Evolutionary conservation across 2,329 filamentous ascomycete genomes (phyloP).

Genomic region (Aspergillus clavatus): DNA sequence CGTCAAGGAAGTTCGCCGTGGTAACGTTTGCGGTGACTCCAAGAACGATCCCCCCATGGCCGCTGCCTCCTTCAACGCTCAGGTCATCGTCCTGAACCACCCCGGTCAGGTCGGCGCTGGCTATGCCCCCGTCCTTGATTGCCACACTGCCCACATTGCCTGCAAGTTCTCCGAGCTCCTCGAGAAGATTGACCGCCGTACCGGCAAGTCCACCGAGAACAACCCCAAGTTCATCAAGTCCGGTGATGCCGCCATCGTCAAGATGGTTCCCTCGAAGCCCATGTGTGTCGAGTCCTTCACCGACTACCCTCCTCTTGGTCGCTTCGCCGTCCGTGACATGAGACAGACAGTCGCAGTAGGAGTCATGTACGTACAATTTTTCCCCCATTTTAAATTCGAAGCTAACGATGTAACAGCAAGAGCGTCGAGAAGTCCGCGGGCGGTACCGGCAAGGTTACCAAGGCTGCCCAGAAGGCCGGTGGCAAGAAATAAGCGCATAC

Average conservation of each 20-base stretch:
- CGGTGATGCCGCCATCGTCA: slow-evolving; percentile 99
- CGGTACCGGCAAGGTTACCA: neutral
- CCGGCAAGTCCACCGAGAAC: slow-evolving; percentile 91
- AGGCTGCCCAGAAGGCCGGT: no score
- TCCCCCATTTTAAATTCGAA: neutral
- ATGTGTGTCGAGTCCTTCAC: slow-evolving; percentile 99
- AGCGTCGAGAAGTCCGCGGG: neutral
- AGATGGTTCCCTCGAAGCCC: slow-evolving; percentile 99
- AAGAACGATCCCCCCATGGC: slow-evolving; percentile 97
- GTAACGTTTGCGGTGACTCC: slow-evolving; percentile 99
- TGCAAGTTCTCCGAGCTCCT: slow-evolving; percentile 99
- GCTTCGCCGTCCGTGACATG: slow-evolving; percentile 99
- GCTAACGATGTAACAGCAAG: neutral
- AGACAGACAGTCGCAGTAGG: slow-evolving; percentile 24
- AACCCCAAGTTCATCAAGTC: slow-evolving; percentile 99
- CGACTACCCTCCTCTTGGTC: slow-evolving; percentile 97
- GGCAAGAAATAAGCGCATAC: slow-evolving; percentile 18
- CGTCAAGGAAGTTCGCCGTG: slow-evolving; percentile 99
- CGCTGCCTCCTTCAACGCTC: slow-evolving; percentile 93
- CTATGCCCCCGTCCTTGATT: slow-evolving; percentile 98
- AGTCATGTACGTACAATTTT: neutral
- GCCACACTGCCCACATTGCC: slow-evolving; percentile 99
- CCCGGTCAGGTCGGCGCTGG: slow-evolving; percentile 98
- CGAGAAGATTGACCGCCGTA: slow-evolving; percentile 99
- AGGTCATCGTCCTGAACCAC: slow-evolving; percentile 99